These are phyloP conservation scores for Microstegium vimineum DNA, from an alignment of 176 grass and related monocot genomes.

Conservation along the genomic window DNA sequence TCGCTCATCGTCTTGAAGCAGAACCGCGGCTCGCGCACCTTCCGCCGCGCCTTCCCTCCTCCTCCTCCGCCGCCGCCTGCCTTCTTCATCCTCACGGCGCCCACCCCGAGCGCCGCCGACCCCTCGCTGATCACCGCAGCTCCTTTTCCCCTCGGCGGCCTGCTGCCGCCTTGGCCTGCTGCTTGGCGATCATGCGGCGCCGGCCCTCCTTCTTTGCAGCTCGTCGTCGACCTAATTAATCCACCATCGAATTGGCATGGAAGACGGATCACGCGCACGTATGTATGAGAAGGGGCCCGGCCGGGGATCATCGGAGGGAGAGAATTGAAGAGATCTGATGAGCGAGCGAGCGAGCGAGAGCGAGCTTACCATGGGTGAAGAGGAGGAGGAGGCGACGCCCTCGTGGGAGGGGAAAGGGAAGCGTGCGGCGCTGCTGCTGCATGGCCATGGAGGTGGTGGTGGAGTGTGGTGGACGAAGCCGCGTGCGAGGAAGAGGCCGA, in stretches of 20 bases:
- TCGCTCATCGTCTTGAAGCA: constrained; percentile 99
- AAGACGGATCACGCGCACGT: not conserved
- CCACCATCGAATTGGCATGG: not conserved
- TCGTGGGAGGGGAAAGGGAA: constrained; percentile 17
- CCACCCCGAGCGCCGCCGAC: constrained; percentile 26
- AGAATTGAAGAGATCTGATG: not conserved
- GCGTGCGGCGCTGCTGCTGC: not conserved
- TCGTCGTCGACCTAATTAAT: constrained; percentile 25
- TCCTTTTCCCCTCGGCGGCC: constrained; percentile 19
- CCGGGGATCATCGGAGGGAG: not conserved
- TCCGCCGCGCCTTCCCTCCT: constrained; percentile 55
- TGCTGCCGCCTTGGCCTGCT: not conserved
- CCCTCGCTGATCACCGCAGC: not conserved
- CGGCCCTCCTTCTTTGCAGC: constrained; percentile 13
- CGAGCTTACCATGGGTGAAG: constrained; percentile 37
- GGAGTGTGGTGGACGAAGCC: constrained; percentile 17
- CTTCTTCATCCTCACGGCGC: constrained; percentile 70
- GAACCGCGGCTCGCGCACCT: constrained; percentile 91
- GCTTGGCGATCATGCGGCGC: not conserved
- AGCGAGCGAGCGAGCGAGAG: not conserved
- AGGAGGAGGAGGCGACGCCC: constrained; percentile 17
- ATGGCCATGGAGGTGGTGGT: not conserved
- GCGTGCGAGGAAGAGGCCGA: not conserved
- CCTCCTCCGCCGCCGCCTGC: not conserved
- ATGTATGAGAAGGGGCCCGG: too few species aligned